Evolutionary conservation across 1,139 yeast genomes (phyloP).

Genomic region (Taphrina pruni): DNA sequence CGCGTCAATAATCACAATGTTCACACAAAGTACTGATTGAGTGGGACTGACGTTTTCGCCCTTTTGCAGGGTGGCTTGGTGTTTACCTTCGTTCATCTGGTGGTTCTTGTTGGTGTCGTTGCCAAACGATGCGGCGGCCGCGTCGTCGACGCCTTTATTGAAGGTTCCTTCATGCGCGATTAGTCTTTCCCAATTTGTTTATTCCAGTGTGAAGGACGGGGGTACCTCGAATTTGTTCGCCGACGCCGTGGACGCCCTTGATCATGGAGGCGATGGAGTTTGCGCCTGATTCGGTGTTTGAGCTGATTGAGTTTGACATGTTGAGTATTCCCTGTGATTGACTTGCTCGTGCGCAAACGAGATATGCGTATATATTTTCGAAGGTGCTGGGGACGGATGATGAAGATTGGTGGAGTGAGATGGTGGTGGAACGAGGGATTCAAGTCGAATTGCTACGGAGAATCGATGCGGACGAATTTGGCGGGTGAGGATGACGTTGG

Average conservation of each 20-base stretch:
- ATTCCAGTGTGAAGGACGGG: neutral
- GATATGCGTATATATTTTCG: too few relatives aligned
- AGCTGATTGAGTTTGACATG: slow-evolving; percentile 20
- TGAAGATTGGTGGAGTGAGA: too few relatives aligned
- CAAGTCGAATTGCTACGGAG: too few relatives aligned
- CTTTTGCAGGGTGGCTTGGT: slow-evolving; percentile 27
- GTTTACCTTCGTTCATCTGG: slow-evolving; percentile 29
- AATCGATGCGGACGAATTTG: neutral
- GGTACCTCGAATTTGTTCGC: slow-evolving; percentile 31
- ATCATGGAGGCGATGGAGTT: slow-evolving; percentile 18
- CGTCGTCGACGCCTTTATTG: slow-evolving; percentile 39
- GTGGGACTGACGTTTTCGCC: slow-evolving; percentile 21
- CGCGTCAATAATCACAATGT: neutral
- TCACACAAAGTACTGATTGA: too few relatives aligned
- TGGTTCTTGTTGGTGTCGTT: slow-evolving; percentile 32
- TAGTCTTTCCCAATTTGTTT: neutral
- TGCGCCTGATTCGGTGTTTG: slow-evolving; percentile 19
- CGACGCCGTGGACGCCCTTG: slow-evolving; percentile 37
- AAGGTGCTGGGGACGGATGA: too few relatives aligned
- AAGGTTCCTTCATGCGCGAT: slow-evolving; percentile 11
- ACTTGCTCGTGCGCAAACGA: too few relatives aligned
- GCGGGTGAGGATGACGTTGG: slow-evolving; percentile 3
- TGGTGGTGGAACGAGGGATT: too few relatives aligned
- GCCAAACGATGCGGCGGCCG: slow-evolving; percentile 24
- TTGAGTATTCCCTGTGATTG: too few relatives aligned